Percentiles rank a stretch among this genome's conserved stretches.
Evolutionary conservation across 1,139 yeast species (phyloP).

Genomic region (Pichia sp.): DNA sequence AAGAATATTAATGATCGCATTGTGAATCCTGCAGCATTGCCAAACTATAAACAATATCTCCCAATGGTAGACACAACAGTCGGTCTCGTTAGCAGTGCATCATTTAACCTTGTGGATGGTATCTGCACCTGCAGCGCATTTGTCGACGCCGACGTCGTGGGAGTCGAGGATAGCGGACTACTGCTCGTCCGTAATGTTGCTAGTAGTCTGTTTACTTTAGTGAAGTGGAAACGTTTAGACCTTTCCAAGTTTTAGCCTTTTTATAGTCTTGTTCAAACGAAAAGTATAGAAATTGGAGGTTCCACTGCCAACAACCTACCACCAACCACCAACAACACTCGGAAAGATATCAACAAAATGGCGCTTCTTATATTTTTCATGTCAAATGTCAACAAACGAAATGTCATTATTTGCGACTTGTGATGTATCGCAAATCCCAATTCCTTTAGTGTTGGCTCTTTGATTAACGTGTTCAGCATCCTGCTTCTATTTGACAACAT

Average conservation of each 20-base stretch:
- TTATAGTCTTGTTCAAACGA: too few relatives aligned
- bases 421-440: too few relatives aligned
- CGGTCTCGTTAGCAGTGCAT: constrained; percentile 78
- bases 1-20: constrained; percentile 15
- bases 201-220: constrained; percentile 15
- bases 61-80: constrained; percentile 35
- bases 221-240: constrained; percentile 9
- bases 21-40: constrained; percentile 1
- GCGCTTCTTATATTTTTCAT: too few relatives aligned
- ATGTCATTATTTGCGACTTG: too few relatives aligned
- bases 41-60: not conserved
- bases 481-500: too few relatives aligned
- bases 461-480: too few relatives aligned
- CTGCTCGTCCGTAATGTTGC: constrained; percentile 25
- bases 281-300: too few relatives aligned
- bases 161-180: not conserved
- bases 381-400: too few relatives aligned
- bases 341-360: too few relatives aligned
- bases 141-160: constrained; percentile 30
- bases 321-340: too few relatives aligned
- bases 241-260: constrained; percentile 1
- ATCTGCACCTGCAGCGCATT: constrained; percentile 61
- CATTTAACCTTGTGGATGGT: constrained; percentile 62
- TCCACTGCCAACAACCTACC: too few relatives aligned
- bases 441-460: too few relatives aligned